phyloP scores from a whole-genome alignment of 2,329 filamentous ascomycete genomes.

The Myriosclerotinia curreyana region DNA sequence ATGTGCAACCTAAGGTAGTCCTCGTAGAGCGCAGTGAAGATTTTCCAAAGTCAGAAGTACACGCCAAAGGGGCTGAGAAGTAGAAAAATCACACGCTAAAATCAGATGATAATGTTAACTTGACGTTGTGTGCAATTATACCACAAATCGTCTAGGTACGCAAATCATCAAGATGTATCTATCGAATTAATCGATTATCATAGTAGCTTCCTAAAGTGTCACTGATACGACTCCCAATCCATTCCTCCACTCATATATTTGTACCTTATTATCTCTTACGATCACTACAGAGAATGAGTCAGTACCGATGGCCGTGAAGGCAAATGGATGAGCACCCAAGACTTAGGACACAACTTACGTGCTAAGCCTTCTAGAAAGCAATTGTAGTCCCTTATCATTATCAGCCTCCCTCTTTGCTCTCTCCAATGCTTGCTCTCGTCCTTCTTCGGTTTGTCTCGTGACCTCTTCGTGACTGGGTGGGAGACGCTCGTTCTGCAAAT shows the following conservation, averaged over 20 bases:
- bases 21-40: no score
- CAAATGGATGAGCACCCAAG: neutral
- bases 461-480: constrained; percentile 94
- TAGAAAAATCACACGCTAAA: neutral
- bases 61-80: neutral
- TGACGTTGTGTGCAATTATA: constrained; percentile 19
- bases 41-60: neutral
- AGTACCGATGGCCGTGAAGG: constrained; percentile 8
- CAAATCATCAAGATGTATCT: constrained; percentile 21
- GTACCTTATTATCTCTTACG: constrained; percentile 30
- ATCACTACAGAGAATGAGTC: constrained; percentile 26
- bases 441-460: constrained; percentile 74
- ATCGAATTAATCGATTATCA: constrained; percentile 20
- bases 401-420: constrained; percentile 85
- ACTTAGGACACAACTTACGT: constrained; percentile 64
- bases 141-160: constrained; percentile 9
- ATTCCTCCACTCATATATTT: constrained; percentile 15
- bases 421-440: constrained; percentile 77
- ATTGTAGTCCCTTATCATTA: constrained; percentile 83
- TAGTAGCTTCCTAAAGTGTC: constrained; percentile 19
- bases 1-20: neutral
- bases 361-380: constrained; percentile 87
- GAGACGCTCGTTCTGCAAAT: constrained; percentile 91
- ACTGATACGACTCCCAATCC: neutral
- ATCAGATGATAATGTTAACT: constrained; percentile 12